A percentile compares a stretch with the other conserved stretches of the same genome.
Evolutionary conservation across 23 red algal species (phyloP).

Genomic region (Porphyridium purpureum): DNA sequence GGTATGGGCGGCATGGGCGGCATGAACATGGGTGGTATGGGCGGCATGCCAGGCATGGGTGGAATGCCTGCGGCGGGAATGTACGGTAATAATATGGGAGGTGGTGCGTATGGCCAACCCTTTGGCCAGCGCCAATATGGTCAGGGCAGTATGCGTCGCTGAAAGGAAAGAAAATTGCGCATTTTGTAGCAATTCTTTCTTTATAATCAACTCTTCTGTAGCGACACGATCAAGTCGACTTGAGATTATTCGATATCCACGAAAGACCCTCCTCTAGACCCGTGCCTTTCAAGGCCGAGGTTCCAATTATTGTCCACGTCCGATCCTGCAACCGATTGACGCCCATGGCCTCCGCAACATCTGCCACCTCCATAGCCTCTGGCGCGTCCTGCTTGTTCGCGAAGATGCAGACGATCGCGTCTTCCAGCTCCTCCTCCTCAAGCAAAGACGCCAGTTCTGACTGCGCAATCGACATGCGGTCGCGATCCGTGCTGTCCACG

Average conservation of each 20-base stretch:
- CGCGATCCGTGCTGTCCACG: slow-evolving; percentile 78
- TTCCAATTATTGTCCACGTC: slow-evolving; percentile 97
- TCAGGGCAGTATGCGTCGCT: too few species aligned
- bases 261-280: slow-evolving; percentile 85
- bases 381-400: slow-evolving; percentile 98
- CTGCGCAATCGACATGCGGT: slow-evolving; percentile 65
- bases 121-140: too few species aligned
- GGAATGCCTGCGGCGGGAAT: slow-evolving; percentile 6
- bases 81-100: slow-evolving; percentile 14
- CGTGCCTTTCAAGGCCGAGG: slow-evolving; percentile 60
- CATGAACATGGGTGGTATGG: slow-evolving; percentile 18
- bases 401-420: slow-evolving; percentile 70
- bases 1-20: slow-evolving; percentile 37
- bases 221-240: too few species aligned
- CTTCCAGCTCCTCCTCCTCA: slow-evolving; percentile 81
- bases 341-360: slow-evolving; percentile 59
- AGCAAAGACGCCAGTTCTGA: slow-evolving; percentile 79
- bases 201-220: too few species aligned
- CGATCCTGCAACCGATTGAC: slow-evolving; percentile 58
- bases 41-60: slow-evolving; percentile 14
- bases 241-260: slow-evolving; percentile 53
- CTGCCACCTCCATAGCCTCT: slow-evolving; percentile 35
- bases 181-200: too few species aligned
- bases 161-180: too few species aligned
- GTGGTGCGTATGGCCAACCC: too few species aligned